Evolutionary conservation across 495 filamentous ascomycete genomes (phyloP).

Genomic region (Aspergillus sparsus): DNA sequence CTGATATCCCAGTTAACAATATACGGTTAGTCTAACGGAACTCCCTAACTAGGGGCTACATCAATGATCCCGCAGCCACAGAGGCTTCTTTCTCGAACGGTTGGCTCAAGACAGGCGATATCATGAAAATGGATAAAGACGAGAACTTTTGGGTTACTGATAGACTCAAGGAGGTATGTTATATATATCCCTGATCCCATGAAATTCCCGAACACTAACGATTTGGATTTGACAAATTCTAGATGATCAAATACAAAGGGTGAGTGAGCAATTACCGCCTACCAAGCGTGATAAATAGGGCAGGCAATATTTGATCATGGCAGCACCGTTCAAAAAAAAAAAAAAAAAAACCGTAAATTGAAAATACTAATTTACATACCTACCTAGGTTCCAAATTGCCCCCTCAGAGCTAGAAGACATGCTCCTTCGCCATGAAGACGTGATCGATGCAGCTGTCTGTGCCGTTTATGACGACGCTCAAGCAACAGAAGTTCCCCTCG

Average conservation of each 20-base stretch:
- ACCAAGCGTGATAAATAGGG: too few relatives aligned
- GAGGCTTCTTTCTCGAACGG: neutral
- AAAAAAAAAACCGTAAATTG: too few relatives aligned
- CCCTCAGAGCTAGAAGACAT: constrained; percentile 77
- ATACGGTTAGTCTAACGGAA: too few relatives aligned
- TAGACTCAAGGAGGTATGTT: constrained; percentile 13
- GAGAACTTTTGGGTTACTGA: constrained; percentile 14
- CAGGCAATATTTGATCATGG: too few relatives aligned
- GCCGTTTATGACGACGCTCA: constrained; percentile 62
- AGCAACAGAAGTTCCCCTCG: constrained; percentile 73
- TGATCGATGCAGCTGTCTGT: constrained; percentile 73
- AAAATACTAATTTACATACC: neutral
- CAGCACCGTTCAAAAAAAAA: too few relatives aligned
- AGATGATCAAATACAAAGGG: constrained; percentile 49
- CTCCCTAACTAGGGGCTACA: constrained; percentile 2
- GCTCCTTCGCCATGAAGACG: constrained; percentile 62
- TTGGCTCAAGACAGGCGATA: constrained; percentile 14
- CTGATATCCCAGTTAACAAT: too few relatives aligned
- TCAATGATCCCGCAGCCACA: constrained; percentile 7
- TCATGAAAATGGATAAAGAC: constrained; percentile 6
- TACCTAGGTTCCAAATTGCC: constrained; percentile 67
- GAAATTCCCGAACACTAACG: neutral
- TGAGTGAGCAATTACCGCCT: constrained; percentile 46
- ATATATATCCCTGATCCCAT: neutral
- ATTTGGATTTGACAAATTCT: neutral